Evolutionary conservation across 768 basidiomycete species (phyloP).

Genomic region (Lenzites betulinus): DNA sequence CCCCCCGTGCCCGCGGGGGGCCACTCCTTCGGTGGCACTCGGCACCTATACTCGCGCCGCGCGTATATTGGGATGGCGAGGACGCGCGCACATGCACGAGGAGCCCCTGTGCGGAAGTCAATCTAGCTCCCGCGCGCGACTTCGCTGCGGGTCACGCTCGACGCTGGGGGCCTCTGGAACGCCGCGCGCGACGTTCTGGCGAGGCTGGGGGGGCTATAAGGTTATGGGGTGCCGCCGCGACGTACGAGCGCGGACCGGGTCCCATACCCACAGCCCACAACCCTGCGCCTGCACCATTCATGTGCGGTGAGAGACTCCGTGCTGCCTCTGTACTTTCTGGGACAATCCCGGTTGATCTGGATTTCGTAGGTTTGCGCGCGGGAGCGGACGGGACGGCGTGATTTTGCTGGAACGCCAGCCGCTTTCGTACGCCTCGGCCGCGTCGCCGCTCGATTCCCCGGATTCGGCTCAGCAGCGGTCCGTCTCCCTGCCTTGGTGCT

Average conservation of each 20-base stretch:
- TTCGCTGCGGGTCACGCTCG: background rate
- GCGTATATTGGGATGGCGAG: constrained; percentile 2
- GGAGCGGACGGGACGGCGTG: constrained; percentile 1
- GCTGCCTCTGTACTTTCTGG: background rate
- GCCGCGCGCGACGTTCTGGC: background rate
- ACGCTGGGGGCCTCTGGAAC: constrained; percentile 8
- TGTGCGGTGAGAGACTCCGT: constrained; percentile 11
- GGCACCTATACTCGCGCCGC: background rate
- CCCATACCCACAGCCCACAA: constrained; percentile 9
- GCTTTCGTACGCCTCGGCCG: background rate
- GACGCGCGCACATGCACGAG: constrained; percentile 1
- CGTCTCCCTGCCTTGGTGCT: no score
- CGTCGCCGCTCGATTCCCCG: background rate
- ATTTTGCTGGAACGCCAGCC: background rate
- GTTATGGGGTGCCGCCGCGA: constrained; percentile 15
- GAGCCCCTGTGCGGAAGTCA: background rate
- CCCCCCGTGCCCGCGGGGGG: constrained; percentile 9
- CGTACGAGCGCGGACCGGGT: constrained; percentile 5
- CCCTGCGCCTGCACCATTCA: constrained; percentile 10
- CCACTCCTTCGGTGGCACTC: background rate
- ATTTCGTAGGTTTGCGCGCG: constrained; percentile 9
- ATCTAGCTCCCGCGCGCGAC: constrained; percentile 7
- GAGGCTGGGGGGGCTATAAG: constrained; percentile 4
- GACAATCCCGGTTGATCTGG: constrained; percentile 1
- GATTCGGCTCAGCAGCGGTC: background rate